These are phyloP conservation scores for Aspergillus homomorphus DNA, from an alignment of 495 filamentous ascomycete species.

Conservation along the genomic window DNA sequence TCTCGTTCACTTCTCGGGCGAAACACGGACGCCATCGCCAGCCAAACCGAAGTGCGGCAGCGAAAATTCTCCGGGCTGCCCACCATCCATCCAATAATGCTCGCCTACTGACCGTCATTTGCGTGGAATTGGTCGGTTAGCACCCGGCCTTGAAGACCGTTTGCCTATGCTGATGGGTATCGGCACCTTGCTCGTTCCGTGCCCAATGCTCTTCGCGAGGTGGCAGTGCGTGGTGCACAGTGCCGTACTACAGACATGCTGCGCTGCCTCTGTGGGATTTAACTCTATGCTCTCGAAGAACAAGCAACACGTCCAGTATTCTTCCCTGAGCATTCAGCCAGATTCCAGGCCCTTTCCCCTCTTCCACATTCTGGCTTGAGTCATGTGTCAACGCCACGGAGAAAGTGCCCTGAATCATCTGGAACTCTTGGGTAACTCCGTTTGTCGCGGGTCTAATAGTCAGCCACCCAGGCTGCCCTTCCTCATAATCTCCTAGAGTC, in stretches of 20 bases:
- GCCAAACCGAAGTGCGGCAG: background rate
- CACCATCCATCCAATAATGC: background rate
- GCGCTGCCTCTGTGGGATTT: no score
- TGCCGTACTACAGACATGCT: no score
- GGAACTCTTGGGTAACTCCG: background rate
- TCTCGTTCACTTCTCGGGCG: background rate
- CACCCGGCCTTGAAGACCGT: background rate
- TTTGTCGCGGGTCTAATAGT: background rate
- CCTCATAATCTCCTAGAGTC: background rate
- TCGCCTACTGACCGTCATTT: background rate
- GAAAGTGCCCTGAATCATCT: background rate
- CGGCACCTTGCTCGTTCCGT: background rate
- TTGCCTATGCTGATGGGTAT: background rate
- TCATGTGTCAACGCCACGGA: background rate
- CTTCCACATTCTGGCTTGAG: background rate
- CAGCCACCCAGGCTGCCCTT: background rate
- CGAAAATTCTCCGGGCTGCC: slow-evolving; percentile 3
- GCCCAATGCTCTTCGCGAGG: background rate
- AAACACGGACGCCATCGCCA: slow-evolving; percentile 2
- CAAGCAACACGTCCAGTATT: no score
- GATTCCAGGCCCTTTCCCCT: background rate
- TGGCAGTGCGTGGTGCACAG: background rate
- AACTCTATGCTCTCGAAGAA: no score
- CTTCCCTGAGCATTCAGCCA: background rate
- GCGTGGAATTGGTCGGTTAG: background rate